Percentiles rank a stretch among this genome's conserved stretches.
Evolutionary conservation across 176 grass and related monocot species (phyloP).

Genomic region (Raddia guianensis): DNA sequence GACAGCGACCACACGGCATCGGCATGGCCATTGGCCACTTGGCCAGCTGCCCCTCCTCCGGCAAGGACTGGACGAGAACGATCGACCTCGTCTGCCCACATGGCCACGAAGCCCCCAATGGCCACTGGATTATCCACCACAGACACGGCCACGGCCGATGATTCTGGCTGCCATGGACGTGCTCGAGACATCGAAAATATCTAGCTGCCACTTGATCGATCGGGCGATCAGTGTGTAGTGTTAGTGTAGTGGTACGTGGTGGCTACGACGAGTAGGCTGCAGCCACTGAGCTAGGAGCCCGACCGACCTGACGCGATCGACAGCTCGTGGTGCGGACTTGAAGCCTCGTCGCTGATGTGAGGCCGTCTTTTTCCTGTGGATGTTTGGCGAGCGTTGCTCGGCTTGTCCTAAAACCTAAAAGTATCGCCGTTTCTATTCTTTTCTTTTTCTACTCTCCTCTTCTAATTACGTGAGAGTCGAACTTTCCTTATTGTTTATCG

Average conservation of each 20-base stretch:
- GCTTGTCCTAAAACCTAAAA: not conserved
- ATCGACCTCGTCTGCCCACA: not conserved
- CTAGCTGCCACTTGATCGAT: conserved; percentile 6
- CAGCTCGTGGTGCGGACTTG: conserved; percentile 11
- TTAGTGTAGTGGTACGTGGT: too few relatives aligned
- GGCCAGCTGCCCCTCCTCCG: too few relatives aligned
- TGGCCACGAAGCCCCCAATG: not conserved
- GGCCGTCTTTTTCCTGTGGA: not conserved
- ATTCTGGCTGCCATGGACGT: not conserved
- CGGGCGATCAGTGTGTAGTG: not conserved
- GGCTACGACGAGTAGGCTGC: conserved; percentile 1
- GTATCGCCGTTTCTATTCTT: not conserved
- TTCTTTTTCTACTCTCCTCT: not conserved
- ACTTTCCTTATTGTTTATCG: too few relatives aligned
- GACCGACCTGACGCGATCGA: not conserved
- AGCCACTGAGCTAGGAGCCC: conserved; percentile 26
- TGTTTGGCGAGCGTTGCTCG: not conserved
- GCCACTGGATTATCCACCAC: conserved; percentile 10
- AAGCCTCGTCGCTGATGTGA: too few relatives aligned
- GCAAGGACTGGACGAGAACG: too few relatives aligned
- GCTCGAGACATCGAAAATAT: conserved; percentile 18
- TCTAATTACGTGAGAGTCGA: not conserved
- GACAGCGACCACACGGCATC: not conserved
- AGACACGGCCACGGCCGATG: not conserved
- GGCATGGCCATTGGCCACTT: too few relatives aligned